Evolutionary conservation across 306 rosid genomes (phyloP).

Genomic region (Albizia julibrissin): DNA sequence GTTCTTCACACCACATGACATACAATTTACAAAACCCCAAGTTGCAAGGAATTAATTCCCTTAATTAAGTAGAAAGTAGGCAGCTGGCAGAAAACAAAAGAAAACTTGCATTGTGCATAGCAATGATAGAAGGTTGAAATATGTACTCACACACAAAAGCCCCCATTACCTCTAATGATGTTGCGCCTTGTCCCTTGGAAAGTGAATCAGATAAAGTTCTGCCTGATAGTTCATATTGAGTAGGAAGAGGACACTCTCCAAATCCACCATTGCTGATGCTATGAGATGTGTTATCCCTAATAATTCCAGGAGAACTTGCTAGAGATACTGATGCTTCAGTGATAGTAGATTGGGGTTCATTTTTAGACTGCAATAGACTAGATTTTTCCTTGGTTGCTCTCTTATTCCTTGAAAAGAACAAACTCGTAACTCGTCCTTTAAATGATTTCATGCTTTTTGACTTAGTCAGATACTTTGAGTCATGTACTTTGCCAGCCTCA

Average conservation of each 20-base stretch:
- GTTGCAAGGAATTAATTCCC: slow-evolving; percentile 11
- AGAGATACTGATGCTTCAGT: slow-evolving; percentile 39
- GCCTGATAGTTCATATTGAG: slow-evolving; percentile 43
- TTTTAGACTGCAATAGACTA: slow-evolving; percentile 41
- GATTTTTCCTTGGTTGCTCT: slow-evolving; percentile 69
- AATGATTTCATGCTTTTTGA: slow-evolving; percentile 68
- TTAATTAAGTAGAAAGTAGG: slow-evolving; percentile 1
- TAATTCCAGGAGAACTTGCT: slow-evolving; percentile 38
- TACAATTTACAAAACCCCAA: slow-evolving; percentile 15
- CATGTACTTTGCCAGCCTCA: slow-evolving; percentile 42
- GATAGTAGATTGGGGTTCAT: slow-evolving; percentile 41
- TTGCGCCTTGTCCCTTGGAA: slow-evolving; percentile 47
- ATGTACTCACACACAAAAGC: neutral
- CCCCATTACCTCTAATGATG: slow-evolving; percentile 65
- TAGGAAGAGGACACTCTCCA: slow-evolving; percentile 57
- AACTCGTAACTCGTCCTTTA: slow-evolving; percentile 83
- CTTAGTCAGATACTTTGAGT: slow-evolving; percentile 51
- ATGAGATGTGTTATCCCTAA: slow-evolving; percentile 53
- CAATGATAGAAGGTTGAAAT: slow-evolving; percentile 1
- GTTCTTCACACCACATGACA: slow-evolving; percentile 13
- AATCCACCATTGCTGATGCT: slow-evolving; percentile 43
- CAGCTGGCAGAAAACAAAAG: slow-evolving; percentile 1
- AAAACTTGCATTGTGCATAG: slow-evolving; percentile 19
- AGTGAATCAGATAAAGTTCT: slow-evolving; percentile 48
- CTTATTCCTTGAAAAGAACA: slow-evolving; percentile 83